Conservation (phyloP, 257 asterid genomes). For the Verbena officinalis region DNA sequence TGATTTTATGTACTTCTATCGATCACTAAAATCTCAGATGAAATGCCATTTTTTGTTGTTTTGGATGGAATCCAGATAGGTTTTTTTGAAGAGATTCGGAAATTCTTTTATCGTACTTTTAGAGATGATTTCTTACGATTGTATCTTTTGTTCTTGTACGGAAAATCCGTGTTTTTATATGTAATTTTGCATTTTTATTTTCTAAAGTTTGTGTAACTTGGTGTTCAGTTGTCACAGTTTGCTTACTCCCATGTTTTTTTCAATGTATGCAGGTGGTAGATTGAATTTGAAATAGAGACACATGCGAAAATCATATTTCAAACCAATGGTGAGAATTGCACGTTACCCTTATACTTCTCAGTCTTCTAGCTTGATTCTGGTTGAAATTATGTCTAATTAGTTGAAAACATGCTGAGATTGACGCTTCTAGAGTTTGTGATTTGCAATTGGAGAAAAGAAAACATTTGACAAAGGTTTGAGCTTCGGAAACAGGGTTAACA, state of each 20-base stretch:
- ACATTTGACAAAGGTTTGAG: not conserved
- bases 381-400: not conserved
- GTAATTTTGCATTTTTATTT: no score
- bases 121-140: not conserved
- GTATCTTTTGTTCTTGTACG: not conserved
- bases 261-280: slow-evolving; percentile 11
- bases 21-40: not conserved
- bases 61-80: not conserved
- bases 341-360: slow-evolving; percentile 5
- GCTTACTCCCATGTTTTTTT: slow-evolving; percentile 4
- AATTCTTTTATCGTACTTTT: not conserved
- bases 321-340: slow-evolving; percentile 24
- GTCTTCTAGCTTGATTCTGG: not conserved
- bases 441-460: not conserved
- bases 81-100: not conserved
- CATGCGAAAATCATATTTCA: slow-evolving; percentile 8
- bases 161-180: not conserved
- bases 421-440: not conserved
- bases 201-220: not conserved
- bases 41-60: slow-evolving; percentile 17
- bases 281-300: slow-evolving; percentile 24
- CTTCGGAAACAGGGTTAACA: no score
- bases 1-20: not conserved
- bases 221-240: not conserved
- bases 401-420: not conserved